Evolutionary conservation across 2,329 filamentous ascomycete species (phyloP).

Genomic region (Diaporthe sp.): DNA sequence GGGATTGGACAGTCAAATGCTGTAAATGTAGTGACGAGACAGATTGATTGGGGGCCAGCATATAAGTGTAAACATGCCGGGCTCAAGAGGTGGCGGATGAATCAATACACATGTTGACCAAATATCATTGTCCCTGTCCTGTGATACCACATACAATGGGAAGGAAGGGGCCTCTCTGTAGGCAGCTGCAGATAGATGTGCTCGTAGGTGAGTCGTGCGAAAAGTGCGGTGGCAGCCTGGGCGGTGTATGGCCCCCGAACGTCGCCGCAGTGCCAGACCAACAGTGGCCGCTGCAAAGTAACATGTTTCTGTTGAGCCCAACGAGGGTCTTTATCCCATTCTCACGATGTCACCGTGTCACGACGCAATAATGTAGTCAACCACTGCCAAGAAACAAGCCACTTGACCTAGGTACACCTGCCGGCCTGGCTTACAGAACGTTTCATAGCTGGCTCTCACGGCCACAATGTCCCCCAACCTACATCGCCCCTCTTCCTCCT

Average conservation of each 20-base stretch:
- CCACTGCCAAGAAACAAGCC: neutral
- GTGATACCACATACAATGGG: neutral
- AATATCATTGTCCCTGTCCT: neutral
- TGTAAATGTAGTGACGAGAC: slow-evolving; percentile 15
- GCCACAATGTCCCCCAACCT: no score
- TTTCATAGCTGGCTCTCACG: neutral
- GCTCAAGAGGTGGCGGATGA: neutral
- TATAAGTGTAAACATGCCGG: neutral
- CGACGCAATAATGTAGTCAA: neutral
- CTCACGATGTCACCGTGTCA: neutral
- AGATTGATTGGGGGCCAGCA: neutral
- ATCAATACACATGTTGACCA: slow-evolving; percentile 2
- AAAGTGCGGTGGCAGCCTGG: neutral
- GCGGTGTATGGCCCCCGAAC: no score
- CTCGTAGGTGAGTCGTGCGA: neutral
- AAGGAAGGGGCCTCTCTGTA: neutral
- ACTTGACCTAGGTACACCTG: neutral
- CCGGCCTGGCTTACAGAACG: neutral
- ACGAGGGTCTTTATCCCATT: neutral
- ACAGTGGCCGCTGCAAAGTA: neutral
- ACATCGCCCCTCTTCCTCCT: neutral
- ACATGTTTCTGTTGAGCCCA: neutral
- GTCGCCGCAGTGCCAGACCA: neutral
- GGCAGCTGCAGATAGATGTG: neutral
- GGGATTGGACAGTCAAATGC: neutral